These are phyloP conservation scores for Aaosphaeria pasadenensis DNA, from an alignment of 2,329 filamentous ascomycete species.

Conservation along the genomic window DNA sequence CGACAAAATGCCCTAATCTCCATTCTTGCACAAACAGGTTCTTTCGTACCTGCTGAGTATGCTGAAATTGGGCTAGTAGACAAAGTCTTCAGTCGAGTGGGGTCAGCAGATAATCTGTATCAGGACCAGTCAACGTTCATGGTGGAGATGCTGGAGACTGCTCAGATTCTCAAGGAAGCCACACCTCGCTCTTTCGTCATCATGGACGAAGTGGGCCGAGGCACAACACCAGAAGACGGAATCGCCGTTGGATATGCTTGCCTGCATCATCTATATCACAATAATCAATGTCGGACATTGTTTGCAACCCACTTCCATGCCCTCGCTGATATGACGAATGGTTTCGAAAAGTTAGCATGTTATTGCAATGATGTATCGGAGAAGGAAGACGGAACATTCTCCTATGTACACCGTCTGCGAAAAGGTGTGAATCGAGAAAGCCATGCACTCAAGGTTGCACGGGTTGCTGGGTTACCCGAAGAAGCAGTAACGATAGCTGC, in stretches of 20 bases:
- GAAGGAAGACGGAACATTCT: constrained; percentile 61
- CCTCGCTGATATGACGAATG: constrained; percentile 71
- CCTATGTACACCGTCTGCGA: constrained; percentile 79
- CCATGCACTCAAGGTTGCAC: constrained; percentile 93
- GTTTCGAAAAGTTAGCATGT: constrained; percentile 60
- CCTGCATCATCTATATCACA: constrained; percentile 74
- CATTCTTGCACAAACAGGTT: constrained; percentile 87
- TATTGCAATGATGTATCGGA: constrained; percentile 92
- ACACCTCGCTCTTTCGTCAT: constrained; percentile 83
- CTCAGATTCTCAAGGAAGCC: constrained; percentile 80
- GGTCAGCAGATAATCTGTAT: constrained; percentile 93
- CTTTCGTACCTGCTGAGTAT: constrained; percentile 85
- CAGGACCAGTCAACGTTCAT: constrained; percentile 96
- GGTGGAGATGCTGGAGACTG: constrained; percentile 98
- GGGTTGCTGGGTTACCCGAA: constrained; percentile 76
- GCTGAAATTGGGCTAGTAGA: constrained; percentile 91
- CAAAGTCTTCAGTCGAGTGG: constrained; percentile 82
- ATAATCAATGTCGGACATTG: constrained; percentile 75
- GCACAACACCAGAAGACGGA: constrained; percentile 91
- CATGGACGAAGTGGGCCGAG: constrained; percentile 96
- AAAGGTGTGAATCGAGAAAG: constrained; percentile 81
- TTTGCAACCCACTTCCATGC: constrained; percentile 96
- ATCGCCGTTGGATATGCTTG: constrained; percentile 86
- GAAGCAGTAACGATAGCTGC: constrained; percentile 67
- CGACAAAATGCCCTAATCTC: constrained; percentile 94